Evolutionary conservation across 192 early-diverging fungal genomes (phyloP).

Genomic region (Chytriomyces sp.): DNA sequence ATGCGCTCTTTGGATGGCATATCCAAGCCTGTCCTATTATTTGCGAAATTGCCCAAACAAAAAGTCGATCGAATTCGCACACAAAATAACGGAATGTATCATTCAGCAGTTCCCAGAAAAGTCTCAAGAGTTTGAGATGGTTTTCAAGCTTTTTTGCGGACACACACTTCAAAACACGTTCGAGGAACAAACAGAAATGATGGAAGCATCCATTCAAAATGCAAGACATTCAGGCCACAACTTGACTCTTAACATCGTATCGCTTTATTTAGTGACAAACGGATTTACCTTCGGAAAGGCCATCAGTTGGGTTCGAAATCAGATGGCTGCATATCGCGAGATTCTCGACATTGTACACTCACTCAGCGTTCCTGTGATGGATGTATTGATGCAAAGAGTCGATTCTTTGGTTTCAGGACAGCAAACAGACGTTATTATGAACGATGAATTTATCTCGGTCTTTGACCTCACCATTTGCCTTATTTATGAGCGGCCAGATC

Average conservation of each 20-base stretch:
- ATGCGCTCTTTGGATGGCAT: conserved; percentile 22
- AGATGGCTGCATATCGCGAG: not conserved
- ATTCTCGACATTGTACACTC: conserved; percentile 3
- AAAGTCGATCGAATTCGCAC: not conserved
- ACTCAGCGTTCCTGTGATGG: not conserved
- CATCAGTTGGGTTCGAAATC: not conserved
- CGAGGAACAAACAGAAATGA: conserved; percentile 8
- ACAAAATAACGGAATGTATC: conserved; percentile 2
- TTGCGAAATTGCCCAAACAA: not conserved
- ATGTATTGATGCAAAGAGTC: not conserved
- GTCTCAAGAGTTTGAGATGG: conserved; percentile 2
- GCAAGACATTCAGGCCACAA: conserved; percentile 18
- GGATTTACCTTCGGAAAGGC: conserved; percentile 7
- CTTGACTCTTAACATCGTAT: conserved; percentile 15
- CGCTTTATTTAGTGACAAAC: not conserved
- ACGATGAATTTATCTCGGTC: not conserved
- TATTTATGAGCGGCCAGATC: conserved; percentile 12
- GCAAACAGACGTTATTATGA: not conserved
- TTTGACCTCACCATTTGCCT: not conserved
- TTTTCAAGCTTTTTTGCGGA: conserved; percentile 18
- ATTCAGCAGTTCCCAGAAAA: not conserved
- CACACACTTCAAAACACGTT: not conserved
- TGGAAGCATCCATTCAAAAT: conserved; percentile 25
- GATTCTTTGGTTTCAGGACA: conserved; percentile 12
- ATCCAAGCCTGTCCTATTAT: conserved; percentile 11